A percentile compares a stretch with the other conserved stretches of the same genome.
Conservation (phyloP, 2,329 filamentous ascomycete genomes). For the Meredithiella fracta region DNA sequence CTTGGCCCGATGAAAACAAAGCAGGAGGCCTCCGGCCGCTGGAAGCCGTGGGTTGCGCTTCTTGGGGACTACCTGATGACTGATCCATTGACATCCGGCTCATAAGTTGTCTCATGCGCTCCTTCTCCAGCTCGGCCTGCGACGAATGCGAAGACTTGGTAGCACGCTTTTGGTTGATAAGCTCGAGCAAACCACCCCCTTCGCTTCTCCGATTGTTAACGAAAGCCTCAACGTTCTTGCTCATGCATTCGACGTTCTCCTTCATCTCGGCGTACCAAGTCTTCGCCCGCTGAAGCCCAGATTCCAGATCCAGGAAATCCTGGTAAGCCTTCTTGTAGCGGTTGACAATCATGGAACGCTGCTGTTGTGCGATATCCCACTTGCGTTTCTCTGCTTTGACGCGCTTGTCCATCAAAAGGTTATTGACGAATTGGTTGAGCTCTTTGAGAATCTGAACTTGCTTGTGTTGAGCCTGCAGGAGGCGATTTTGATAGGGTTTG, state of each 20-base stretch:
- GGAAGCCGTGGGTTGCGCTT: background rate
- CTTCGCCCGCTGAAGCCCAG: slow-evolving; percentile 74
- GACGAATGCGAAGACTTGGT: slow-evolving; percentile 22
- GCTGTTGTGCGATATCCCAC: slow-evolving; percentile 75
- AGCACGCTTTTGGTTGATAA: slow-evolving; percentile 53
- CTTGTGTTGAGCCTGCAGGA: slow-evolving; percentile 89
- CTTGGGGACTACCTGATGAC: slow-evolving; percentile 15
- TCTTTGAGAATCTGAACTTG: slow-evolving; percentile 91
- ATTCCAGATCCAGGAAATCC: slow-evolving; percentile 76
- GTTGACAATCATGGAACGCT: slow-evolving; percentile 62
- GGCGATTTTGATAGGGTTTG: slow-evolving; percentile 73
- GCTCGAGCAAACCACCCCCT: slow-evolving; percentile 71
- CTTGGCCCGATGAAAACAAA: slow-evolving; percentile 32
- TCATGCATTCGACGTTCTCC: slow-evolving; percentile 77
- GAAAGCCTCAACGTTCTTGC: slow-evolving; percentile 93
- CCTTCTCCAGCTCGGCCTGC: slow-evolving; percentile 72
- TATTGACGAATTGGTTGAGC: slow-evolving; percentile 71
- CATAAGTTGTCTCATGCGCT: slow-evolving; percentile 78
- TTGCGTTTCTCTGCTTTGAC: slow-evolving; percentile 89
- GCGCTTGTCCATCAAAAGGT: slow-evolving; percentile 80
- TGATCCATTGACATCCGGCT: slow-evolving; percentile 85
- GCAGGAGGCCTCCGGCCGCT: slow-evolving; percentile 22
- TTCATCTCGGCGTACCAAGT: slow-evolving; percentile 93
- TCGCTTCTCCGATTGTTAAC: slow-evolving; percentile 87
- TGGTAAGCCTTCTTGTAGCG: slow-evolving; percentile 86